These are phyloP conservation scores for Penicillium tannophilum DNA, from an alignment of 495 filamentous ascomycete species.

Conservation along the genomic window DNA sequence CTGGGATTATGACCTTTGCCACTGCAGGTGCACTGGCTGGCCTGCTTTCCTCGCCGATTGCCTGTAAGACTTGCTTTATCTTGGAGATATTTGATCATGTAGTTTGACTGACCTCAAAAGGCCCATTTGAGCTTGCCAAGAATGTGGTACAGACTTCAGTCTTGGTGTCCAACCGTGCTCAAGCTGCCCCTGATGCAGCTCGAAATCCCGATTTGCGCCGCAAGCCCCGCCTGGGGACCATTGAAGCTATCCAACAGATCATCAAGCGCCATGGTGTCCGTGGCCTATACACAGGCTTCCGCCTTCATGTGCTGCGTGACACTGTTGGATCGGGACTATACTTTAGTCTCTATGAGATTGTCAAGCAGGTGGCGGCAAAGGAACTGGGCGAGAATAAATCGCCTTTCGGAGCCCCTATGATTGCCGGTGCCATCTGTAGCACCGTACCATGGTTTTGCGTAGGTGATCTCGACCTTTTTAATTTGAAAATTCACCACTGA, in stretches of 20 bases:
- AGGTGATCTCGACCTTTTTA: slow-evolving; percentile 23
- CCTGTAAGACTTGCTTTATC: slow-evolving; percentile 63
- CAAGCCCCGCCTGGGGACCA: slow-evolving; percentile 73
- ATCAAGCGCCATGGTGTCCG: slow-evolving; percentile 73
- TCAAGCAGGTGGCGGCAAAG: slow-evolving; percentile 79
- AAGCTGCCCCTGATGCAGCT: slow-evolving; percentile 55
- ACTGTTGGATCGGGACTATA: slow-evolving; percentile 88
- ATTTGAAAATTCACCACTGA: not conserved
- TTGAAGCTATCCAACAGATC: slow-evolving; percentile 77
- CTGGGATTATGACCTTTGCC: slow-evolving; percentile 73
- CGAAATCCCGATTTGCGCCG: slow-evolving; percentile 67
- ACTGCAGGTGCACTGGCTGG: slow-evolving; percentile 79
- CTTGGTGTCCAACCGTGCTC: slow-evolving; percentile 70
- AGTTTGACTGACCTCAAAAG: slow-evolving; percentile 38
- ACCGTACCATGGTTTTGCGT: slow-evolving; percentile 52
- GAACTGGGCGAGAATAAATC: slow-evolving; percentile 43
- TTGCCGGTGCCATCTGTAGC: slow-evolving; percentile 51
- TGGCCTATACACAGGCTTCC: slow-evolving; percentile 86
- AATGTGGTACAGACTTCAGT: slow-evolving; percentile 87
- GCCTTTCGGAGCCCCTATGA: slow-evolving; percentile 44
- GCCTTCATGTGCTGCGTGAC: slow-evolving; percentile 79
- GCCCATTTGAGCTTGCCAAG: slow-evolving; percentile 93
- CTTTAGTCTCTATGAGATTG: slow-evolving; percentile 88
- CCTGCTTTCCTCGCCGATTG: slow-evolving; percentile 76
- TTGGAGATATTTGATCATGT: not conserved